Base-by-base conservation (phyloP, 2,329 filamentous ascomycete genomes). In the Neurospora crassa region DNA sequence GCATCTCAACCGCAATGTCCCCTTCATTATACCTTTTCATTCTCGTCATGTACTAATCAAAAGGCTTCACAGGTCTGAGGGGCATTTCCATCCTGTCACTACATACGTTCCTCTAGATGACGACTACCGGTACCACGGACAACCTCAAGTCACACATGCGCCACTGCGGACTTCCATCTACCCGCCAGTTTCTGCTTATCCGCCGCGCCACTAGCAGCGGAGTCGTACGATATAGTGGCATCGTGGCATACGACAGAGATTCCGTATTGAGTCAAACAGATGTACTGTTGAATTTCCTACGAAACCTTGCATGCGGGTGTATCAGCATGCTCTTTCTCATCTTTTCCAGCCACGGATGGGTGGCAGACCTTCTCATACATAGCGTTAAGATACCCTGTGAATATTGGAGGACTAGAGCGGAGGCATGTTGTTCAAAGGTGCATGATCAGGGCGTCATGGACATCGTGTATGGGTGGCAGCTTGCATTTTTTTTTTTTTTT, bases 1-100 rank as follows among this genome's bases (percentile, higher is more conserved):
- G 72, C 71, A 3, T 67, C 45, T 34, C 67, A 71, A 63, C 67
- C 68, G 75, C 75, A 70, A 73, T 68, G 70, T 40, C 20, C 24
- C 34, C 29, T 41, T n/a, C 45, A 11, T 4, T 16, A 16, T 20
- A 29, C 47, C 1, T 18, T 34, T 37, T 7, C 14, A 10, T 63
- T 37, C 14, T 18, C 53, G 53, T 18, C 53, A 37, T 16, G 7
- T 63, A 63, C 53, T 63, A 37, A 63, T 37, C 20, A 29, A 53
- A 11, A 11, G 24, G 29, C 24, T 63, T 63, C 53, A 29, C 29
- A 63, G 53, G 24, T n/a, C 53, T 34, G 53, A 37, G 14, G 53
- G 53, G 4, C 53, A 63, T 34, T 63, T 63, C 5, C 53, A 63
- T n/a, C 29, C 53, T 37, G 53, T 37, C 34, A 10, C 53, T 63